Conservation (phyloP, 148 eudicot species). For the Polygonum aviculare region DNA sequence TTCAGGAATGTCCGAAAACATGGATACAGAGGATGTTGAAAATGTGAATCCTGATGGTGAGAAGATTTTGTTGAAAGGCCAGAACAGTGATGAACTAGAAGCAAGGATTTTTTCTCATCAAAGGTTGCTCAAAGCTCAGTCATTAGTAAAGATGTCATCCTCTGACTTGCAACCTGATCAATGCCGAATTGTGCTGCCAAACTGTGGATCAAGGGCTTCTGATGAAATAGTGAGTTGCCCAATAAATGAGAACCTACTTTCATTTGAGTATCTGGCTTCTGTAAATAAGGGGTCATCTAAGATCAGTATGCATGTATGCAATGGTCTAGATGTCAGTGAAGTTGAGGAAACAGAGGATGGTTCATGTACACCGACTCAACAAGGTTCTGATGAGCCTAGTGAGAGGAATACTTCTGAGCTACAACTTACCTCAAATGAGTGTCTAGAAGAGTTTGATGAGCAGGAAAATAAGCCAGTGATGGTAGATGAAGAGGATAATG, state of each 20-base stretch:
- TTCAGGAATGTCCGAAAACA: conserved; percentile 6
- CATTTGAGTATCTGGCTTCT: conserved; percentile 41
- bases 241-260: conserved; percentile 32
- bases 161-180: conserved; percentile 10
- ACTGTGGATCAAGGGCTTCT: conserved; percentile 15
- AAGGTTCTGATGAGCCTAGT: conserved; percentile 18
- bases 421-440: conserved; percentile 49
- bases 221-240: conserved; percentile 18
- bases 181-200: background rate
- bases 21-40: conserved; percentile 15
- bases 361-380: conserved; percentile 23
- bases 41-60: conserved; percentile 16
- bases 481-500: conserved; percentile 44
- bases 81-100: conserved; percentile 59
- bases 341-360: conserved; percentile 41
- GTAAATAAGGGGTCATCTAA: conserved; percentile 27
- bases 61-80: conserved; percentile 37
- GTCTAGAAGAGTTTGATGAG: conserved; percentile 57
- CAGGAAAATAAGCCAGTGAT: conserved; percentile 42
- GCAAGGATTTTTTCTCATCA: conserved; percentile 79
- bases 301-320: conserved; percentile 13
- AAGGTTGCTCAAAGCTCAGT: conserved; percentile 42
- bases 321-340: conserved; percentile 14
- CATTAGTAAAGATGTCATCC: conserved; percentile 20
- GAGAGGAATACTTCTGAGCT: conserved; percentile 26